Conservation (phyloP, 2,329 filamentous ascomycete species). For the Moelleriella libera region DNA sequence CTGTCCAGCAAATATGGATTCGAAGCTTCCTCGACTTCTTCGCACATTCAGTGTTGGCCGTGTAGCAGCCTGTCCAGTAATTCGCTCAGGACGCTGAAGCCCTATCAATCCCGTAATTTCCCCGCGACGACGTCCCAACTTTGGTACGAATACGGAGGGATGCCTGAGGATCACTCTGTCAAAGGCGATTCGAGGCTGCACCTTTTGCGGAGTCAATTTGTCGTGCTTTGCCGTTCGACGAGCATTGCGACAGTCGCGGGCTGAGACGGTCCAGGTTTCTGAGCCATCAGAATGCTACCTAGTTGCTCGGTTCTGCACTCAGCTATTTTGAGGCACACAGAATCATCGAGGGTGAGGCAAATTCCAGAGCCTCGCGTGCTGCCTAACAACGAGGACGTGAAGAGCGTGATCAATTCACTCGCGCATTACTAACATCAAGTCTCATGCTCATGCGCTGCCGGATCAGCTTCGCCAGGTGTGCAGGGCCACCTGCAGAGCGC, state of each 20-base stretch:
- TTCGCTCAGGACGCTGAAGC: too few relatives aligned
- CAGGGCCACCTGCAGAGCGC: neutral
- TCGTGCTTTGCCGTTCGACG: too few relatives aligned
- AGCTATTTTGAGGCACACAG: neutral
- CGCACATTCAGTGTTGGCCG: too few relatives aligned
- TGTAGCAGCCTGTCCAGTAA: too few relatives aligned
- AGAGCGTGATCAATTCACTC: too few relatives aligned
- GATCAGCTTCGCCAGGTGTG: neutral
- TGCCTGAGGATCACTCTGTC: too few relatives aligned
- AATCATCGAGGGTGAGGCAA: neutral
- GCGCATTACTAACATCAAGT: neutral
- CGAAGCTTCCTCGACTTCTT: too few relatives aligned
- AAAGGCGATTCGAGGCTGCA: neutral
- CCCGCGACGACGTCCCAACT: too few relatives aligned
- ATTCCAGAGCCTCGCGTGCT: neutral
- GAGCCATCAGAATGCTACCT: neutral
- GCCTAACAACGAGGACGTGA: too few relatives aligned
- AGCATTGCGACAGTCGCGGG: neutral
- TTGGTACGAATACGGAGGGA: too few relatives aligned
- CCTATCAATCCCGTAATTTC: neutral
- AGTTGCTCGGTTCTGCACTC: neutral
- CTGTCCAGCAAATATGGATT: too few relatives aligned
- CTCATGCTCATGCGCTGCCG: neutral
- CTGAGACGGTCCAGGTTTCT: neutral
- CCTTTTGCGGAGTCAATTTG: neutral